These are phyloP conservation scores for Tolypocladium tundrense DNA, from an alignment of 2,329 filamentous ascomycete genomes.

Conservation along the genomic window DNA sequence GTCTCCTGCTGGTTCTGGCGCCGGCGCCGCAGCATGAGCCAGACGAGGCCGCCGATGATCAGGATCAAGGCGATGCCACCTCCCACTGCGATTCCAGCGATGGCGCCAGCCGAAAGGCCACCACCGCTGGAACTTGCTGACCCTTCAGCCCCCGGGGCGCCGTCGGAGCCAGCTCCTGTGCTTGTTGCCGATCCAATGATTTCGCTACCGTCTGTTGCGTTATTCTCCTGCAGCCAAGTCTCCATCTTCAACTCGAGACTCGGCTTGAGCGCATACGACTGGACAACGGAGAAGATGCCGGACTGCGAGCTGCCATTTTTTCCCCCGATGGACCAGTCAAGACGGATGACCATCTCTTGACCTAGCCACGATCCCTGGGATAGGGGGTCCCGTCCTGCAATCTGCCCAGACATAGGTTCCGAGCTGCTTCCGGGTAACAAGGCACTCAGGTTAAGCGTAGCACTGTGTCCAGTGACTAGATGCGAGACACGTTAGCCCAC, in stretches of 20 bases:
- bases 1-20: constrained; percentile 14
- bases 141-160: not conserved
- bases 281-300: constrained; percentile 9
- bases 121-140: constrained; percentile 4
- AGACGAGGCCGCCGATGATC: constrained; percentile 27
- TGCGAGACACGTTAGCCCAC: not conserved
- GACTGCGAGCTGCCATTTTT: constrained; percentile 4
- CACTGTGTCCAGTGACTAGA: not conserved
- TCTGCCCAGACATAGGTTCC: not conserved
- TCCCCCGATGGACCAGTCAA: constrained; percentile 5
- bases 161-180: not conserved
- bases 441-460: not conserved
- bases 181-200: not conserved
- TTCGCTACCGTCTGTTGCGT: not conserved
- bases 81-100: constrained; percentile 37
- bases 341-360: constrained; percentile 1
- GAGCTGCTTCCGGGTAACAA: not conserved
- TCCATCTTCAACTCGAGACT: not conserved
- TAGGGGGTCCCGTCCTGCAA: not conserved
- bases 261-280: too few relatives aligned
- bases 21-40: constrained; percentile 33
- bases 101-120: constrained; percentile 30
- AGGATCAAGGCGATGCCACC: constrained; percentile 26
- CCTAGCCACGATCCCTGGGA: not conserved
- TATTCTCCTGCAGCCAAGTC: not conserved